Base-by-base conservation (phyloP, 495 filamentous ascomycete species). In the Physcia stellaris region DNA sequence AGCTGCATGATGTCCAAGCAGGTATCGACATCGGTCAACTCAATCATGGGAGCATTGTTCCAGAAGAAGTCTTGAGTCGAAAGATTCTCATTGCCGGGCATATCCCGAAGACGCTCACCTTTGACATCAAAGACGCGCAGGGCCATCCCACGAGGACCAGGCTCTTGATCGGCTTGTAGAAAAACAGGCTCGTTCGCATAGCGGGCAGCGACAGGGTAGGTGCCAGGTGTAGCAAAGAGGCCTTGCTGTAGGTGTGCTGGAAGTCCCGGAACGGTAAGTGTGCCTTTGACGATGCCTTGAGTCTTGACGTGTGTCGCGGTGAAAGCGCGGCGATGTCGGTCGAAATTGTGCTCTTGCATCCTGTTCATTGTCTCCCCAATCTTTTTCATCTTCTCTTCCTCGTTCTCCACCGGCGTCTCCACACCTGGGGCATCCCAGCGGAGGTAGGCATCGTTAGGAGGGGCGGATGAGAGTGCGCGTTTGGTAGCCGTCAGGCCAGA, bases 281-380 rank as follows among this genome's bases (percentile, higher is more conserved):
- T 52, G 37, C 46, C 52, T 37, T 52, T 49, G 16, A 47, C 46
- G 13, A 52, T 26, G 16, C 41, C 48, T 46, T 44, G 40, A 11
- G 42, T 43, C 22, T 48, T 50, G 4, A 45, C 29, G 28, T 46
- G 49, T 4, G 46, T 52, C 15, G 42, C 52, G 15, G 43, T 35
- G 32, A 50, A 43, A 29, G 46, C 43, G 37, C 52, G 49, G 13
- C 42, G 49, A 39, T 52, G 46, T 32, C 48, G 18, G 27, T 48
- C 45, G 22, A 52, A 47, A 10, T 54, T 52, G 21, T 47, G 47
- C 43, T 47, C 47, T 28, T 52, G 40, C 40, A 49, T 52, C 13
- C 37, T 32, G 10, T 53, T 53, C 45, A 53, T 48, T 19, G 38
- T 47, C 1, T 41, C 40, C 4, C 47, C 48, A 15, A 53, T 46